Evolutionary conservation across 805 yeast species (phyloP), one percentile per base, ranked within the genome.

Genomic region (Brettanomyces bruxellensis): DNA sequence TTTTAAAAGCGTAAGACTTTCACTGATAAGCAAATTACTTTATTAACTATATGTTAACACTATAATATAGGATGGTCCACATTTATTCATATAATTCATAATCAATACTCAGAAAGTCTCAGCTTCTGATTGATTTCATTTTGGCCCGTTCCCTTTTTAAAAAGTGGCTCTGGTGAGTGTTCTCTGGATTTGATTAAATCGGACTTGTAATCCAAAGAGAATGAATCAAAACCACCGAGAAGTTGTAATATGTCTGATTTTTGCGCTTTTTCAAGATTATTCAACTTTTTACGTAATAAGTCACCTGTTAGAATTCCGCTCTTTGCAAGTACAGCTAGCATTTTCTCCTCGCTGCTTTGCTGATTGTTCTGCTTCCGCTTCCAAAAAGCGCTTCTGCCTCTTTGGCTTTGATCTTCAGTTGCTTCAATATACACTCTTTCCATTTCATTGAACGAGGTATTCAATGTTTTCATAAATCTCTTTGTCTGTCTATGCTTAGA

Each of bases 401-500:
- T 37, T 47, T 3, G 56, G 55, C 43, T 28, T 28, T 28, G 32
- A 28, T 28, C 32, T 28, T 42, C 53, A 9, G 57, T 43, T 6
- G 67, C 58, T 25, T 67, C 70, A 44, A 64, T 62, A 57, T 69
- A 73, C 52, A 69, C 74, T 53, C 66, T 71, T 64, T 69, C 79
- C 58, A 79, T 72, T 55, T 80, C 91, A 55, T 69, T 67, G 49
- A 77, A 71, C 52, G 76, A 85, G 50, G 78, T 76, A 54, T 73
- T 75, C 63, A 81, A 75, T 25, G 87, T 86, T 57, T 75, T 83
- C 56, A 77, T 69, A 54, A 86, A 86, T 57, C 97, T 72, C 51
- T 75, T 72, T 0, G 96, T 87, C 67, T 89, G 97, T 47, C 96
- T 74, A 64, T 84, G 90, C 65, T 87, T 89, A 12, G 96, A 87